Conservation (phyloP, 768 basidiomycete genomes). For the Albatrellus ellisii region DNA sequence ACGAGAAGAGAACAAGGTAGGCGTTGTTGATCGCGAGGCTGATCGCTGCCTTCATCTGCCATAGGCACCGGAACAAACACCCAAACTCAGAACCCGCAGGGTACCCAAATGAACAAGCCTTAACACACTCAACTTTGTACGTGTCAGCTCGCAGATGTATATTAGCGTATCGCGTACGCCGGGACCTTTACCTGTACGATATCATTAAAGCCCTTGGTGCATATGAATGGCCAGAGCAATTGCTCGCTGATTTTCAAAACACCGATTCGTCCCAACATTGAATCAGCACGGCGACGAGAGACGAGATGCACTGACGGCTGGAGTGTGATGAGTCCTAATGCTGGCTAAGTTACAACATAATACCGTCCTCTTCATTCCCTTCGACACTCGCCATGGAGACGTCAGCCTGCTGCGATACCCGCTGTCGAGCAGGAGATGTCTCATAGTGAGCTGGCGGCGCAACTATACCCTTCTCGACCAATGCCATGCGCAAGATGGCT, state of each 20-base stretch:
- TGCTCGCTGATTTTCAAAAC: too few species aligned
- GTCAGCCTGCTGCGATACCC: background rate
- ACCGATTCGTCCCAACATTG: too few species aligned
- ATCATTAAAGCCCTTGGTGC: too few species aligned
- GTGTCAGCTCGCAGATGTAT: too few species aligned
- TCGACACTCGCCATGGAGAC: background rate
- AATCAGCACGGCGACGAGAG: too few species aligned
- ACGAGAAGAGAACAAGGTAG: background rate
- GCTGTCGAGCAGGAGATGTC: constrained; percentile 5
- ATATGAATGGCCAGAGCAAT: too few species aligned
- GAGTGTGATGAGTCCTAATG: too few species aligned
- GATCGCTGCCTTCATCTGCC: background rate
- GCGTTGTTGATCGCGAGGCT: background rate
- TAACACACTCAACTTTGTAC: too few species aligned
- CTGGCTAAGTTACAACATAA: constrained; percentile 5
- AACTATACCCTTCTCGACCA: constrained; percentile 44
- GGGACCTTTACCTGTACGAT: too few species aligned
- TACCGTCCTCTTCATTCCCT: background rate
- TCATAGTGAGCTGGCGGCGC: constrained; percentile 31
- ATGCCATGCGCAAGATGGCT: constrained; percentile 47
- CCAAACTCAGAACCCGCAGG: background rate
- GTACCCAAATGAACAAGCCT: too few species aligned
- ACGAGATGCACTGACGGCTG: too few species aligned
- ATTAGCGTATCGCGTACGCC: too few species aligned
- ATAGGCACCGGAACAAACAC: background rate